Percentiles rank a stretch among this genome's conserved stretches.
Evolutionary conservation across 2,329 filamentous ascomycete species (phyloP).

Genomic region (Pseudocercospora fuligena): DNA sequence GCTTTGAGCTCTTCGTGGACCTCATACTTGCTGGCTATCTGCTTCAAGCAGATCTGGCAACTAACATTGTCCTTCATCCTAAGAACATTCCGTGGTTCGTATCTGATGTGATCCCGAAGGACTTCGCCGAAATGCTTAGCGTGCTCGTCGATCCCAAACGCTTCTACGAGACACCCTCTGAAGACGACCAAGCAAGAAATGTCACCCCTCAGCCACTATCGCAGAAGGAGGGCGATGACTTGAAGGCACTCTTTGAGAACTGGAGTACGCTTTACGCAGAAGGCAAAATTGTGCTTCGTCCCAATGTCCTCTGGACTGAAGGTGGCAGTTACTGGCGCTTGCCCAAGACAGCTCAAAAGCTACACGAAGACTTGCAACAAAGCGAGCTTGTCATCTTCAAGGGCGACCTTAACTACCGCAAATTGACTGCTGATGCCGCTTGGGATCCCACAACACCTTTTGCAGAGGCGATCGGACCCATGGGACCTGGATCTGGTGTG

Average conservation of each 20-base stretch:
- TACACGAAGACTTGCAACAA: constrained; percentile 78
- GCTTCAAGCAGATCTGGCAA: constrained; percentile 81
- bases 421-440: constrained; percentile 82
- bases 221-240: constrained; percentile 67
- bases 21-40: constrained; percentile 90
- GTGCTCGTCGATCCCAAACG: constrained; percentile 75
- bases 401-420: constrained; percentile 95
- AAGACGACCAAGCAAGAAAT: constrained; percentile 63
- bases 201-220: constrained; percentile 67
- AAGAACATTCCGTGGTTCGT: constrained; percentile 99
- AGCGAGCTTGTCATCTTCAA: constrained; percentile 95
- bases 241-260: constrained; percentile 78
- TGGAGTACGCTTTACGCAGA: constrained; percentile 82
- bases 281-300: constrained; percentile 79
- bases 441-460: constrained; percentile 93
- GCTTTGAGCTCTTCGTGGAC: constrained; percentile 96
- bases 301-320: constrained; percentile 90
- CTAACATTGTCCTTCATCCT: constrained; percentile 83
- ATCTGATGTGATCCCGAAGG: constrained; percentile 85
- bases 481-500: constrained; percentile 80
- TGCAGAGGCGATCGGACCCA: constrained; percentile 78
- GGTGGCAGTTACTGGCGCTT: constrained; percentile 88
- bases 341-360: constrained; percentile 67
- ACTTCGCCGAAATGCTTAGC: constrained; percentile 81
- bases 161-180: constrained; percentile 78